Base-by-base conservation (phyloP, 495 filamentous ascomycete species). In the Aspergillus homomorphus region DNA sequence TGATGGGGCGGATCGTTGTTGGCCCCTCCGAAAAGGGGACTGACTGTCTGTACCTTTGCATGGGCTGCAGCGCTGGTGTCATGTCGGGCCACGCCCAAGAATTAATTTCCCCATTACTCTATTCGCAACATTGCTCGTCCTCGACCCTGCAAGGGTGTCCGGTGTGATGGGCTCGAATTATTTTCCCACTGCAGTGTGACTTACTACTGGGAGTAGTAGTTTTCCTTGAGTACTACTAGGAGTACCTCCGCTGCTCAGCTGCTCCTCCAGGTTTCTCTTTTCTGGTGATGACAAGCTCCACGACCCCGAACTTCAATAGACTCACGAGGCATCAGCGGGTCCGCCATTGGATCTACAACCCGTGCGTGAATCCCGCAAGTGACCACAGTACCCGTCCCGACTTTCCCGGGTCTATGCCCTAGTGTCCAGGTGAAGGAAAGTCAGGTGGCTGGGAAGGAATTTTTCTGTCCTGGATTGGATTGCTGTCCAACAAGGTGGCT, bases 1-100 rank as follows among this genome's bases (percentile, higher is more conserved):
- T 51, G 51, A 63, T 59, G 62, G 58, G 57, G 63, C 56, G 54
- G 45, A 28, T 57, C 38, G 56, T 18, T 45, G 57, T 57, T 46
- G 28, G 26, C 26, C 26, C 4, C 26, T 9, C 26, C 26, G 26
- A 28, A 28, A 9, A 4, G 26, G 26, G 9, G 4, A 28, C 7
- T 45, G 3, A 45, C n/a, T 45, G n/a, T 18, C 26, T 28, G 44
- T 45, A 45, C 44, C 20, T 48, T 48, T 48, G 45, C 45, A 48
- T 23, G 22, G 33, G 48, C 48, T 51, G 24, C 45, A 48, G 45
- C 23, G 28, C 33, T 38, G 33, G 14, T 28, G 30, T 26, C 48
- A 23, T n/a, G 30, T 50, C 22, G 21, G 26, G 48, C 33, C 33
- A 38, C 15, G 33, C 33, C 33, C 33, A 38, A 38, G 8, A 14